A percentile compares a stretch with the other conserved stretches of the same genome.
These are phyloP conservation scores for Paecilomyces dactylethromorphus DNA, from an alignment of 2,329 filamentous ascomycete genomes.

Conservation along the genomic window DNA sequence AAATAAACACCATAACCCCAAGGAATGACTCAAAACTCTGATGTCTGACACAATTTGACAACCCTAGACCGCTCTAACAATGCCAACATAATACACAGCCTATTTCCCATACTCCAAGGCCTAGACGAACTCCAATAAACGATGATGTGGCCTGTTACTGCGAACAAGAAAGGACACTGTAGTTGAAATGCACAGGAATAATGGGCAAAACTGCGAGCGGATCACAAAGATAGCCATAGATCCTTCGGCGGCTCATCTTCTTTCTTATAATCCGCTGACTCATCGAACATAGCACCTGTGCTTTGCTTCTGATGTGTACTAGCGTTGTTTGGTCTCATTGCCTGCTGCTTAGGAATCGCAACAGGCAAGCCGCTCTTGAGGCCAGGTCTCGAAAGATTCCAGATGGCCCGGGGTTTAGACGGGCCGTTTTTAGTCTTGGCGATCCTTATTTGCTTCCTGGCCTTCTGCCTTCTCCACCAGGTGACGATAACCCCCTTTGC, in stretches of 20 bases:
- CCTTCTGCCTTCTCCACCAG: constrained; percentile 25
- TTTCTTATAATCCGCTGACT: not conserved
- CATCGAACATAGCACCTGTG: not conserved
- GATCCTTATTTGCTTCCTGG: constrained; percentile 8
- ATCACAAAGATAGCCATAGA: not conserved
- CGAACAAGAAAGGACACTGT: not conserved
- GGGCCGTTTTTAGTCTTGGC: not conserved
- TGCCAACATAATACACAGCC: not conserved
- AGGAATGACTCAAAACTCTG: not conserved
- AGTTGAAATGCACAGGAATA: not conserved
- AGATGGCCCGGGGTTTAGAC: not conserved
- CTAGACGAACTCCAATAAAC: not conserved
- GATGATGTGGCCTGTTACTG: not conserved
- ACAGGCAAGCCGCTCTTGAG: not conserved
- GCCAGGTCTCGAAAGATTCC: not conserved
- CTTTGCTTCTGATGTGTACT: not conserved
- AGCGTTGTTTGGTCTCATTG: not conserved
- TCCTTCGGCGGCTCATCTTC: not conserved
- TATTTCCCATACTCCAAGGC: not conserved
- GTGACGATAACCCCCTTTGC: constrained; percentile 24
- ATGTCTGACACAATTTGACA: not conserved
- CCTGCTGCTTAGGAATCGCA: not conserved
- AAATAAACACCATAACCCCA: not conserved
- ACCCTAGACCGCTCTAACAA: not conserved
- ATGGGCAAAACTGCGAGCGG: not conserved